Conservation (phyloP, 441 rosid species). For the Viola pubescens region DNA sequence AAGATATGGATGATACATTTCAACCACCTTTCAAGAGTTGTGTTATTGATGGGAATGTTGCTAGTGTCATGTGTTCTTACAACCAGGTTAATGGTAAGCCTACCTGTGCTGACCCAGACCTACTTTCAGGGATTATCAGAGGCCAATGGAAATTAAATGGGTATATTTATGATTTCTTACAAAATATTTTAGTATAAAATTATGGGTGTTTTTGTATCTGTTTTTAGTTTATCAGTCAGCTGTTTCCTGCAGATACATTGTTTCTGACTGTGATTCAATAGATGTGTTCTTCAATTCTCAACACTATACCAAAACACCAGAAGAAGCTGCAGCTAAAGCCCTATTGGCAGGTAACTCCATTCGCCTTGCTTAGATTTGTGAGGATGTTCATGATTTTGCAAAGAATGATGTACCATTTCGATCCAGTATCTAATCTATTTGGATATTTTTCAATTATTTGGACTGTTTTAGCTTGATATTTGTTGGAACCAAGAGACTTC, state of each 20-base stretch:
- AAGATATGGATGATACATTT: constrained; percentile 84
- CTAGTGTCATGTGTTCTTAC: constrained; percentile 92
- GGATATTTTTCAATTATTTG: neutral
- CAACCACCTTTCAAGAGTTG: constrained; percentile 94
- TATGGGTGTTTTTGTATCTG: neutral
- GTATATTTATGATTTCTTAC: constrained; percentile 17
- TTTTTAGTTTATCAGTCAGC: neutral
- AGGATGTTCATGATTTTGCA: neutral
- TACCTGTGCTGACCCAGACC: constrained; percentile 72
- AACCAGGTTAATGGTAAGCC: constrained; percentile 86
- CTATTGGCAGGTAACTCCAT: constrained; percentile 46
- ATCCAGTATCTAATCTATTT: neutral
- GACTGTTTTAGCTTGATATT: neutral
- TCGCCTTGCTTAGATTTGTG: neutral
- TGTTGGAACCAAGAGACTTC: neutral
- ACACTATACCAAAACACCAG: constrained; percentile 76
- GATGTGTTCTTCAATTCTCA: constrained; percentile 49
- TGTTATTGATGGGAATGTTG: constrained; percentile 84
- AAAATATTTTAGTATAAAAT: neutral
- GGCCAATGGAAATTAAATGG: constrained; percentile 88
- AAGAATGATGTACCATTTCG: neutral
- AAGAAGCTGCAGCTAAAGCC: constrained; percentile 69
- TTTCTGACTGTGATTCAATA: constrained; percentile 76
- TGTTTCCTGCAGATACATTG: constrained; percentile 54
- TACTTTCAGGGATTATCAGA: constrained; percentile 55